These are phyloP conservation scores for Colletotrichum limetticola DNA, from an alignment of 2,329 filamentous ascomycete species.

Conservation along the genomic window DNA sequence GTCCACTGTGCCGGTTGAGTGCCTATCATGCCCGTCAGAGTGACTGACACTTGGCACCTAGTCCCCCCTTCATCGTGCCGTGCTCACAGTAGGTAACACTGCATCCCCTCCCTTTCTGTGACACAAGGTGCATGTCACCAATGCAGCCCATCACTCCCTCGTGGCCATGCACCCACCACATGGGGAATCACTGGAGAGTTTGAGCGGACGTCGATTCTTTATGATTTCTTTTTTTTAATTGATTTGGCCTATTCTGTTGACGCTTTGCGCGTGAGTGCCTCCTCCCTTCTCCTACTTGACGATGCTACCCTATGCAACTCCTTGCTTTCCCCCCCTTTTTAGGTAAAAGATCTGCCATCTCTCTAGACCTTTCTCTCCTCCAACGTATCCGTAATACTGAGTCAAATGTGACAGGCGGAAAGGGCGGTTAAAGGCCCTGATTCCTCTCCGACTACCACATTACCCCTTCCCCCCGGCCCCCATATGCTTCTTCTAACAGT, in stretches of 20 bases:
- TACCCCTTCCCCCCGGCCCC: background rate
- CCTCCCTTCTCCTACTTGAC: background rate
- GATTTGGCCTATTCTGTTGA: background rate
- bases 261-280: background rate
- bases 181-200: background rate
- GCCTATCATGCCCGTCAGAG: background rate
- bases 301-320: conserved; percentile 22
- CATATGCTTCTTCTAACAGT: background rate
- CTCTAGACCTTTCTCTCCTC: background rate
- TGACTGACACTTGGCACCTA: background rate
- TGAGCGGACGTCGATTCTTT: background rate
- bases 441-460: background rate
- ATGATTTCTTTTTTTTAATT: background rate
- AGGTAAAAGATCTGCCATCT: conserved; percentile 16
- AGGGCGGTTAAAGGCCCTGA: conserved; percentile 8
- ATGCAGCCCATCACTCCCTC: background rate
- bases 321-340: background rate
- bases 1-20: too few relatives aligned
- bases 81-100: background rate
- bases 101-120: background rate
- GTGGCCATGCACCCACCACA: background rate
- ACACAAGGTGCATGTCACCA: conserved; percentile 1
- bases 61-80: background rate
- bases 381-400: background rate
- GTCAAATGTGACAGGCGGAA: conserved; percentile 22